These are phyloP conservation scores for Thelephora aurantiotincta DNA, from an alignment of 768 basidiomycete species.

Conservation along the genomic window DNA sequence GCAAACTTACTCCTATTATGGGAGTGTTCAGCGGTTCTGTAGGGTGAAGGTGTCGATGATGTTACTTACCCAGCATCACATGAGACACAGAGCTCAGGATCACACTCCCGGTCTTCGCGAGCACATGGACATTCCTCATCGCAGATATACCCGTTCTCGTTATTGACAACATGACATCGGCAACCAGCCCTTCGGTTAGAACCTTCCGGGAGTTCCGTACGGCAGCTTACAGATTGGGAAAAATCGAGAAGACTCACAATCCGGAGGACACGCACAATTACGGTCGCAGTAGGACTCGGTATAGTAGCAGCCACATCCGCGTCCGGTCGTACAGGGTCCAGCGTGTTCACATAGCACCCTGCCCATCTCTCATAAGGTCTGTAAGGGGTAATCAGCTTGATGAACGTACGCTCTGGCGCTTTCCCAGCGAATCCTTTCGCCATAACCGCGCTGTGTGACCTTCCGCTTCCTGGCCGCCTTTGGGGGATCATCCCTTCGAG, in stretches of 20 bases:
- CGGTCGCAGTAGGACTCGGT: slow-evolving; percentile 41
- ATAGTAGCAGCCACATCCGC: slow-evolving; percentile 33
- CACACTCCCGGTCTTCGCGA: slow-evolving; percentile 41
- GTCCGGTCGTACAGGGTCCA: slow-evolving; percentile 34
- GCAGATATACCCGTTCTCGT: slow-evolving; percentile 15
- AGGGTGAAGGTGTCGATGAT: background rate
- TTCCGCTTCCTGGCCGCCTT: background rate
- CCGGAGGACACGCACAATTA: slow-evolving; percentile 34
- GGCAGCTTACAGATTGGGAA: background rate
- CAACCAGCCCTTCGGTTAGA: too few species aligned
- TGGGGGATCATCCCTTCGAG: too few species aligned
- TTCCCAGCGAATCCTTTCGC: background rate
- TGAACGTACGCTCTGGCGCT: background rate
- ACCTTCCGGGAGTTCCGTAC: too few species aligned
- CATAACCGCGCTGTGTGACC: background rate
- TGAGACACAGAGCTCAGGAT: slow-evolving; percentile 44
- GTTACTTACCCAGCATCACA: slow-evolving; percentile 34
- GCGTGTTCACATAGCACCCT: slow-evolving; percentile 38
- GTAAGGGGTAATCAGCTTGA: too few species aligned
- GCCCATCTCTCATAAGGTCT: slow-evolving; percentile 12
- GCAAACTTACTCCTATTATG: background rate
- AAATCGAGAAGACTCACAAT: slow-evolving; percentile 25
- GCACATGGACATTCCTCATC: slow-evolving; percentile 35
- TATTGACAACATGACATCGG: background rate
- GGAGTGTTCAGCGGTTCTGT: background rate